Evolutionary conservation across 371 early-diverging fungal species (phyloP).

Genomic region (Apophysomyces elegans): DNA sequence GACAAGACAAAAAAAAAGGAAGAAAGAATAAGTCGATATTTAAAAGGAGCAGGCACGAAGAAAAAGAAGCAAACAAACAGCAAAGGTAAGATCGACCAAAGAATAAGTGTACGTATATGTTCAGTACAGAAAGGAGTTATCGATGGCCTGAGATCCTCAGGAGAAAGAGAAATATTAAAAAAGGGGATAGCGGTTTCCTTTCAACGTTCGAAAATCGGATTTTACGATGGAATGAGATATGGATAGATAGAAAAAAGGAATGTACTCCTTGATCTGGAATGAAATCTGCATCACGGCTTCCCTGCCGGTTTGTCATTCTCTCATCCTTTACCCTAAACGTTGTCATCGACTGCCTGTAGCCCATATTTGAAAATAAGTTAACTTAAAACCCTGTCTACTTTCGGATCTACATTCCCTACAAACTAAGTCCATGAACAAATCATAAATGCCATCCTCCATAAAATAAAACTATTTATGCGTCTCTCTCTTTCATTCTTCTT

Average conservation of each 20-base stretch:
- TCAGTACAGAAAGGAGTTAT: constrained; percentile 8
- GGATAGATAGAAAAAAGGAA: constrained; percentile 27
- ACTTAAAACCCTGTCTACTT: neutral
- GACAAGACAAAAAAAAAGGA: constrained; percentile 14
- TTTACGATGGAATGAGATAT: constrained; percentile 36
- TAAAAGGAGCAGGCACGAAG: constrained; percentile 19
- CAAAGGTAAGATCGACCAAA: neutral
- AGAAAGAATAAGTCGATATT: constrained; percentile 16
- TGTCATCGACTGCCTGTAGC: constrained; percentile 6
- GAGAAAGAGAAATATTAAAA: constrained; percentile 30
- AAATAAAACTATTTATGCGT: neutral
- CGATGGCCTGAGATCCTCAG: constrained; percentile 27
- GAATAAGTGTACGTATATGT: constrained; percentile 2
- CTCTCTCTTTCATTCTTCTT: neutral
- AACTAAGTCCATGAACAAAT: neutral
- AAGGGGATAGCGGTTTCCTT: constrained; percentile 20
- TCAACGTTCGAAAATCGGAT: constrained; percentile 23
- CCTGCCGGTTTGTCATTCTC: constrained; percentile 12
- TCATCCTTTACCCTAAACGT: constrained; percentile 8
- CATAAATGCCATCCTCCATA: neutral
- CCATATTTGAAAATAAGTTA: constrained; percentile 1
- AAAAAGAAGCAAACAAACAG: constrained; percentile 5
- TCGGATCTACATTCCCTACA: neutral
- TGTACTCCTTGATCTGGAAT: constrained; percentile 33
- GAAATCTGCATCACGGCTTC: constrained; percentile 14